Evolutionary conservation across 2,329 filamentous ascomycete genomes (phyloP).

Genomic region (Chaetothyriales sp.): DNA sequence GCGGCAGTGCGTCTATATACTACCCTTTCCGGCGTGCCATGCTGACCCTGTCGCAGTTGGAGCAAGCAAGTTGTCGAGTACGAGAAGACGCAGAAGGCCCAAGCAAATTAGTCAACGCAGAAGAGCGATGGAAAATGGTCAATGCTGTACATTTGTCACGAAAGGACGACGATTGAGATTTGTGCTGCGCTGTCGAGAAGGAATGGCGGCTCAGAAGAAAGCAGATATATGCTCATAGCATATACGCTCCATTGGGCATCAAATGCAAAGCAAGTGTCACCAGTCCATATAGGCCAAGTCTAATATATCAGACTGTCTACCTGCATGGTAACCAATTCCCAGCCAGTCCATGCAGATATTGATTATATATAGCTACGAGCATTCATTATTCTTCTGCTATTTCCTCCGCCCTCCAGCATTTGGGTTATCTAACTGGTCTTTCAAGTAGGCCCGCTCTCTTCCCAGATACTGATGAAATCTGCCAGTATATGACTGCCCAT

Average conservation of each 20-base stretch:
- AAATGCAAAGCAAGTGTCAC: no score
- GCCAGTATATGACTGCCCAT: slow-evolving; percentile 20
- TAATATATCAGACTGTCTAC: no score
- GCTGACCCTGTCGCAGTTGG: slow-evolving; percentile 38
- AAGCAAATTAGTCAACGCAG: background rate
- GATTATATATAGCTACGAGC: background rate
- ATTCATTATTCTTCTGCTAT: background rate
- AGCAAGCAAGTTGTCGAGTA: slow-evolving; percentile 57
- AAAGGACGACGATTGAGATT: background rate
- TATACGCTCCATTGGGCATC: background rate
- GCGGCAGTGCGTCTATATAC: slow-evolving; percentile 50
- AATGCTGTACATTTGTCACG: background rate
- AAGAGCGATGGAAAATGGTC: background rate
- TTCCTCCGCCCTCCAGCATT: background rate
- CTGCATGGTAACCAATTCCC: no score
- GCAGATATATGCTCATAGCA: background rate
- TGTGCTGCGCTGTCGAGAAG: background rate
- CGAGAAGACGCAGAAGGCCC: slow-evolving; percentile 37
- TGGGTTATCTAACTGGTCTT: slow-evolving; percentile 1
- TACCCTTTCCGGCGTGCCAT: slow-evolving; percentile 2
- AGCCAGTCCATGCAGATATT: no score
- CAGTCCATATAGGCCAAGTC: no score
- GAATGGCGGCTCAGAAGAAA: background rate
- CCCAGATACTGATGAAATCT: slow-evolving; percentile 10
- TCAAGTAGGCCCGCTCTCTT: slow-evolving; percentile 7